Base-by-base conservation (phyloP, 192 early-diverging fungal species). In the Podila horticola region DNA sequence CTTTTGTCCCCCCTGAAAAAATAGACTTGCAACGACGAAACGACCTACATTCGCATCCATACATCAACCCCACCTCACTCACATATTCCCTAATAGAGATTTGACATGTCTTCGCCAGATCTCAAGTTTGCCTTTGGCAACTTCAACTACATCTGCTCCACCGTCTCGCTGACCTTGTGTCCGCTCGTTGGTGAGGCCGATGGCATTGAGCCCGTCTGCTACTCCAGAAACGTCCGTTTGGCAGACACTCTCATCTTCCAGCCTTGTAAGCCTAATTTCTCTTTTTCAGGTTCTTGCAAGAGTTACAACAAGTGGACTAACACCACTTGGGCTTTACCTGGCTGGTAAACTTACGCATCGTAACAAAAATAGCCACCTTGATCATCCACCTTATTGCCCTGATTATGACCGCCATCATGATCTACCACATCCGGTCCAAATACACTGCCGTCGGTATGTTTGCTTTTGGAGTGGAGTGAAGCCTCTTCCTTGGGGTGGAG, bases 401-500 rank as follows among this genome's bases (percentile, higher is more conserved):
- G 65, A 82, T 95, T 71, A 99, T 99, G 98, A 97, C 97, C 11
- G 84, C 91, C 61, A 97, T 97, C 81, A 99, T 99, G 98, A 98
- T 99, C 83, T 94, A 94, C 72, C 97, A 99, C 84, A 95, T 99
- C 83, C 93, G 93, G 68, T 94, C 93, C 52, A 99, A 99, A 87
- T 98, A 97, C 86, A 99, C 98, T 29, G 98, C 98, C 41, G 96
- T 99, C n/a, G 98, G 94, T 93, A 77, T 71, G 90, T 84, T 67
- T n/a, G 31, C 17, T 59, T 51, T 51, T 20, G 15, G 48, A 19
- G 36, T 59, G 26, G 7, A 33, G 41, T 17, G 41, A 36, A 36
- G 34, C 34, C 10, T 36, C 8, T 36, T 36, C 41, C 15, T 45
- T 45, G 9, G 10, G 11, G 34, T 36, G 34, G 34, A 36, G 34